A percentile compares a stretch with the other conserved stretches of the same genome.
phyloP scores from a whole-genome alignment of 352 stramenopile species.

The Phytophthora lateralis region DNA sequence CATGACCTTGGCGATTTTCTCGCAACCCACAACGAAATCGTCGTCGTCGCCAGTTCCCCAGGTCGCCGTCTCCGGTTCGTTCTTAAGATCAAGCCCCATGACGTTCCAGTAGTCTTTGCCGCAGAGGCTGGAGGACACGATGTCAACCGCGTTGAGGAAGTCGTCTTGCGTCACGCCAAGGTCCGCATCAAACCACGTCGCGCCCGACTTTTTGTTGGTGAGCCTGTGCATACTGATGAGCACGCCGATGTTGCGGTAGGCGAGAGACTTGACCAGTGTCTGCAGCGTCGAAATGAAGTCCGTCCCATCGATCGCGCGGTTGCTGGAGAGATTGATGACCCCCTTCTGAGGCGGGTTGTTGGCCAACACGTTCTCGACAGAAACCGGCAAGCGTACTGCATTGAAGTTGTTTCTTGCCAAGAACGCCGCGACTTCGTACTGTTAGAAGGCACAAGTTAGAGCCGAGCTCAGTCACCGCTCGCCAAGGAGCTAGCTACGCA shows the following conservation, averaged over 20 bases:
- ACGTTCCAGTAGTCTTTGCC: constrained; percentile 79
- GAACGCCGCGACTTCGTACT: constrained; percentile 83
- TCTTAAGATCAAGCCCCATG: constrained; percentile 83
- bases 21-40: constrained; percentile 69
- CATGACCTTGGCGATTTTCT: constrained; percentile 84
- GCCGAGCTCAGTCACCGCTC: not conserved
- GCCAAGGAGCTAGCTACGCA: constrained; percentile 9
- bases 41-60: constrained; percentile 69
- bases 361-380: constrained; percentile 67
- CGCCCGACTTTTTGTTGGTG: constrained; percentile 57
- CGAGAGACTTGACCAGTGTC: constrained; percentile 70
- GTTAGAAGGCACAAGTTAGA: constrained; percentile 1
- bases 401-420: constrained; percentile 87
- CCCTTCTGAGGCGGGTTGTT: constrained; percentile 63
- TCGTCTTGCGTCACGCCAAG: constrained; percentile 55
- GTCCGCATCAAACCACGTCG: constrained; percentile 66
- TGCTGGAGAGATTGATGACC: constrained; percentile 72
- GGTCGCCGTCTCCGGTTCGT: constrained; percentile 67
- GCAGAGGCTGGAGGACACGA: constrained; percentile 67
- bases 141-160: constrained; percentile 64
- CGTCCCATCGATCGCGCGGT: constrained; percentile 75
- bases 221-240: constrained; percentile 80
- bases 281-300: constrained; percentile 76
- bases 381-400: constrained; percentile 69
- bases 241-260: constrained; percentile 74